A percentile compares a stretch with the other conserved stretches of the same genome.
Conservation (phyloP, 2,329 filamentous ascomycete genomes). For the Beauveria sp. region DNA sequence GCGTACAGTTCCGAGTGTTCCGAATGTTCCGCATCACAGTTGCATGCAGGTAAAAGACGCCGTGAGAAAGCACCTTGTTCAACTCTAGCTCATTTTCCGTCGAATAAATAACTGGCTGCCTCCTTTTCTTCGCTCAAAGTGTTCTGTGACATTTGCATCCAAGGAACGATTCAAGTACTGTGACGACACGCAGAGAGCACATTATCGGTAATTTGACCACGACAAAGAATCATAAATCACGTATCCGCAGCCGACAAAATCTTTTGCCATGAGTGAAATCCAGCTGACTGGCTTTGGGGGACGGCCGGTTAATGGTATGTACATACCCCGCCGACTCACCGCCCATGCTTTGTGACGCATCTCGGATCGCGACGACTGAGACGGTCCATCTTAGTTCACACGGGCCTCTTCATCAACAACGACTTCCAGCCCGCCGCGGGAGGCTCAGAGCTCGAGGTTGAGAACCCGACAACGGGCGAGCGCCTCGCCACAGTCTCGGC, state of each 20-base stretch:
- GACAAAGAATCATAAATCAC: not conserved
- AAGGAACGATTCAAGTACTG: not conserved
- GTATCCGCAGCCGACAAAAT: not conserved
- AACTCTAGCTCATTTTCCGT: not conserved
- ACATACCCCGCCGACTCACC: not conserved
- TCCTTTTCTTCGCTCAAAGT: not conserved
- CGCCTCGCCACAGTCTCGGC: constrained; percentile 15
- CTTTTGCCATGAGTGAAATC: not conserved
- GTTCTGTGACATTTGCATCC: not conserved
- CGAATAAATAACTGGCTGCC: not conserved
- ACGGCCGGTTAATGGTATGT: not conserved
- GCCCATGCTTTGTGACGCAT: not conserved
- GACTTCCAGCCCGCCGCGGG: constrained; percentile 11
- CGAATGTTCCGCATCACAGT: not conserved
- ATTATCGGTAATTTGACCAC: too few relatives aligned
- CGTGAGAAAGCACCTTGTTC: not conserved
- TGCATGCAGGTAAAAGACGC: not conserved
- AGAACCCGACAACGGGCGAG: constrained; percentile 19
- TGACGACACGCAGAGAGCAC: not conserved
- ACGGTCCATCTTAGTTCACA: not conserved
- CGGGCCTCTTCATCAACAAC: constrained; percentile 13
- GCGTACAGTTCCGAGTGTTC: not conserved
- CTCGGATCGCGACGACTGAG: not conserved
- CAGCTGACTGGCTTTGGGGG: not conserved
- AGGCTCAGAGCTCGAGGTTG: not conserved